phyloP scores from a whole-genome alignment of 768 basidiomycete genomes.

The Dendrothele bispora region DNA sequence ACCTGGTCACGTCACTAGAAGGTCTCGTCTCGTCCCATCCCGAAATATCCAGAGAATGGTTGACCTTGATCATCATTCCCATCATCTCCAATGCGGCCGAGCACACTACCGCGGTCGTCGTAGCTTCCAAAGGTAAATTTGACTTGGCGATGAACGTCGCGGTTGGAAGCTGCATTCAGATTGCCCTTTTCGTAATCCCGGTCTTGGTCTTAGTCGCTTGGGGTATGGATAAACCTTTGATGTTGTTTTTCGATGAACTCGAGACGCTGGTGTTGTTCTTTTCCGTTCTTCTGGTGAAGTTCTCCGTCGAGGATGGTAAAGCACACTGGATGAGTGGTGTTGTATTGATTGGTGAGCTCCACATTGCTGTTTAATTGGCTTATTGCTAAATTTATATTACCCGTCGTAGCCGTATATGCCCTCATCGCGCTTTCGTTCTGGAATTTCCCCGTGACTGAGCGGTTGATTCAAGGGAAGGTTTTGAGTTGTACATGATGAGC shows the following conservation, averaged over 20 bases:
- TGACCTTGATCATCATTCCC: too few species aligned
- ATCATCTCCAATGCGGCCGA: slow-evolving; percentile 5
- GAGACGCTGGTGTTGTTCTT: slow-evolving; percentile 4
- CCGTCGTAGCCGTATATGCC: slow-evolving; percentile 33
- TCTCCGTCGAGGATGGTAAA: slow-evolving; percentile 7
- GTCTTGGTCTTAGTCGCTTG: slow-evolving; percentile 6
- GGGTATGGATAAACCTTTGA: slow-evolving; percentile 5
- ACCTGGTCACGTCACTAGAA: too few species aligned
- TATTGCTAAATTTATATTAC: too few species aligned
- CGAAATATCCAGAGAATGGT: too few species aligned
- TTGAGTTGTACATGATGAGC: too few species aligned
- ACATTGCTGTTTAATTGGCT: too few species aligned
- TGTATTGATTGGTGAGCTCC: slow-evolving; percentile 4
- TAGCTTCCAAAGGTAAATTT: slow-evolving; percentile 5
- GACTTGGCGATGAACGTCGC: slow-evolving; percentile 6
- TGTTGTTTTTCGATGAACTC: slow-evolving; percentile 4
- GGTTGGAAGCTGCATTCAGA: slow-evolving; percentile 8
- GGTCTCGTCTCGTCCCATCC: too few species aligned
- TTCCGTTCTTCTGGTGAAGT: slow-evolving; percentile 5
- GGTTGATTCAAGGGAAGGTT: slow-evolving; percentile 36
- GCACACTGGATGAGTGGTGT: slow-evolving; percentile 10
- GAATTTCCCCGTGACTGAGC: slow-evolving; percentile 37
- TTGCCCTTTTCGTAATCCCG: slow-evolving; percentile 10
- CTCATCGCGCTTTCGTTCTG: slow-evolving; percentile 39
- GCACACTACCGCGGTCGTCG: slow-evolving; percentile 7